Percentiles rank a stretch among this genome's conserved stretches.
These are phyloP conservation scores for Trichoderma sp. DNA, from an alignment of 2,329 filamentous ascomycete genomes.

Conservation along the genomic window DNA sequence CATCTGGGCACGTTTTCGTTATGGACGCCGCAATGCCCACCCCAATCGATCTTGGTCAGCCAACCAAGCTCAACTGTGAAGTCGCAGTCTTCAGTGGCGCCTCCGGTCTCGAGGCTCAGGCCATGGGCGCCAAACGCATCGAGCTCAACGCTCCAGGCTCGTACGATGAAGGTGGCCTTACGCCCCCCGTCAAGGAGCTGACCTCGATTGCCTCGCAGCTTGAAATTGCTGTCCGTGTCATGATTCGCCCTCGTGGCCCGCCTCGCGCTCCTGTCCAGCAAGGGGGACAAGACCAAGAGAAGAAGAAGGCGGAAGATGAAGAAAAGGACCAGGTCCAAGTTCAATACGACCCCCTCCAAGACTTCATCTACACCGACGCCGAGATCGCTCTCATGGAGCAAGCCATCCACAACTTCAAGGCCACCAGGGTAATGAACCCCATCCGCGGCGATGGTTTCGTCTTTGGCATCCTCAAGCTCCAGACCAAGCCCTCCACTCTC, in stretches of 20 bases:
- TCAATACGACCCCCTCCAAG: constrained; percentile 23
- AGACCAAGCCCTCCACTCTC: constrained; percentile 7
- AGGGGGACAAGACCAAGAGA: not conserved
- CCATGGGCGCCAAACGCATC: constrained; percentile 47
- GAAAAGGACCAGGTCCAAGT: not conserved
- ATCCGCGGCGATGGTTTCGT: constrained; percentile 55
- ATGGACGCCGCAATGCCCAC: not conserved
- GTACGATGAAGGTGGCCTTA: constrained; percentile 51
- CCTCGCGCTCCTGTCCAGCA: not conserved
- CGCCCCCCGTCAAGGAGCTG: constrained; percentile 46
- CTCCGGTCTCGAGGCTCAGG: constrained; percentile 40
- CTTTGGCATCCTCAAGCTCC: constrained; percentile 46
- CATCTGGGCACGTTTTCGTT: not conserved
- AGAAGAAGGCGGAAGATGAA: not conserved
- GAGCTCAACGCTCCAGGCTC: constrained; percentile 55
- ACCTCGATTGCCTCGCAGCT: constrained; percentile 28
- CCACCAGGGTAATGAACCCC: constrained; percentile 37
- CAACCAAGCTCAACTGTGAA: constrained; percentile 34
- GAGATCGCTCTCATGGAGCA: constrained; percentile 47
- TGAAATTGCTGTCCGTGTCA: constrained; percentile 48
- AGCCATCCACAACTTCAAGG: constrained; percentile 40
- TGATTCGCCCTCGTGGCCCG: constrained; percentile 50
- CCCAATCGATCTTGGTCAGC: not conserved
- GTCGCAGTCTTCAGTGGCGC: constrained; percentile 52
- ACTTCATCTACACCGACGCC: constrained; percentile 49